phyloP scores from a whole-genome alignment of 2,329 filamentous ascomycete genomes.

The Fusarium sp. region DNA sequence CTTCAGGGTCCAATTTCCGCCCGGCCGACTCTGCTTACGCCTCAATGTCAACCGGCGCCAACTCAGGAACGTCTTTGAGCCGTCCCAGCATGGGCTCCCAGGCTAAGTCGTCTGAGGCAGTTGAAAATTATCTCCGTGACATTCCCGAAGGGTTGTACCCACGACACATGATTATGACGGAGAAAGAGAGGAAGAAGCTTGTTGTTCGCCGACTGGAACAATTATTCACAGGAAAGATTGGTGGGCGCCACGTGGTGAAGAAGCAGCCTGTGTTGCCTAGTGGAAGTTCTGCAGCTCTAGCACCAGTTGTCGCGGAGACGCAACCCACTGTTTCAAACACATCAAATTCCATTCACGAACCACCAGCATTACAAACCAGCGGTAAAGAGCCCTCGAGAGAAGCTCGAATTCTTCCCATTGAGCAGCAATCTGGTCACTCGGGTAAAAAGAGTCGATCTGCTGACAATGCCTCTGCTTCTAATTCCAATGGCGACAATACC shows the following conservation, averaged over 20 bases:
- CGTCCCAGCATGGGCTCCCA: constrained; percentile 53
- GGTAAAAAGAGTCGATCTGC: constrained; percentile 57
- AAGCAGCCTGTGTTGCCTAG: constrained; percentile 36
- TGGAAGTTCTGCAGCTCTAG: constrained; percentile 16
- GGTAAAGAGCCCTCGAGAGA: constrained; percentile 56
- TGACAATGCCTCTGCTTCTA: constrained; percentile 58
- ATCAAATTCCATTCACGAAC: constrained; percentile 50
- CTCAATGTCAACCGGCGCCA: constrained; percentile 70
- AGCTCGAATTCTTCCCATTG: constrained; percentile 58
- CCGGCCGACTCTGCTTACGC: constrained; percentile 74
- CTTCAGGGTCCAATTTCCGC: constrained; percentile 64
- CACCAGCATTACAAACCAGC: constrained; percentile 36
- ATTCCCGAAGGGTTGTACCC: constrained; percentile 78
- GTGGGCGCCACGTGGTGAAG: constrained; percentile 52
- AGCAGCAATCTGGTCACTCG: constrained; percentile 44
- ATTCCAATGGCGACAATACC: constrained; percentile 61
- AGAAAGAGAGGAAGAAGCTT: constrained; percentile 79
- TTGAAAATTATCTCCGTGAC: constrained; percentile 77
- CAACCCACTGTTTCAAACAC: constrained; percentile 35
- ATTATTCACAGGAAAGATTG: constrained; percentile 79
- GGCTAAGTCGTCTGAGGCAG: constrained; percentile 62
- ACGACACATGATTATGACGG: constrained; percentile 70
- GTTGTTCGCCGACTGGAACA: constrained; percentile 83
- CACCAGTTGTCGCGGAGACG: constrained; percentile 44
- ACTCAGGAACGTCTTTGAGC: constrained; percentile 55